Evolutionary conservation across 176 grass and related monocot genomes (phyloP), one percentile per base, ranked within the genome.

Genomic region (Tillandsia fasciculata): DNA sequence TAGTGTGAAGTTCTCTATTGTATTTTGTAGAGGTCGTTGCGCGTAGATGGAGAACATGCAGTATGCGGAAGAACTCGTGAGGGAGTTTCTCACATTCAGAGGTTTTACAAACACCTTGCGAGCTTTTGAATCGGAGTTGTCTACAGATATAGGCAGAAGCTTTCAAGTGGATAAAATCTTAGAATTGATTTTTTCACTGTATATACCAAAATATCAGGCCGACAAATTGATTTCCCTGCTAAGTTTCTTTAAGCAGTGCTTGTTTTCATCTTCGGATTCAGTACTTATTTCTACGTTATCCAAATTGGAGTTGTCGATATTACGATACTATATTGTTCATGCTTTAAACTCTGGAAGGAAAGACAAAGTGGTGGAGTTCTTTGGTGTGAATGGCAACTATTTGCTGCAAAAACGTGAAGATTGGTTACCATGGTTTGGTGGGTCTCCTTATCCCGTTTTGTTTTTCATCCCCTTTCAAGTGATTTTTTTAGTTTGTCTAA

Each of bases 371-470:
- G 53, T 88, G 17, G 83, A 96, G 20, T 96, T 96, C 68, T 90
- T 90, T 67, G 79, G 77, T 28, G 42, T 63, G 50, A 78, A 73
- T 74, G 78, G 76, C 26, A 90, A 53, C 69, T 90, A 90, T 80
- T 81, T 92, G 12, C 29, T 96, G 51, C 76, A 92, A 75, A 96
- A 79, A 9, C 89, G 77, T 69, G 93, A 92, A 83, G 86, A 96
- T 68, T 96, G 93, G 93, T 61, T 85, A 18, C 33, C 79, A 57
- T 96, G 93, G 93, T 96, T 96, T 76, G 89, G 93, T 96, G 65
- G 12, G 88, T 78, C 28, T 70, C 80, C 26, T 56, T 63, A 20
- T 28, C 47, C 80, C 77, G 20, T 65, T 64, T 73, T 80, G 9
- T 15, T 9, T 66, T 70, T 17, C 51, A 53, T 71, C 8, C n/a